Conservation (phyloP, 768 basidiomycete genomes). For the Russula earlei region DNA sequence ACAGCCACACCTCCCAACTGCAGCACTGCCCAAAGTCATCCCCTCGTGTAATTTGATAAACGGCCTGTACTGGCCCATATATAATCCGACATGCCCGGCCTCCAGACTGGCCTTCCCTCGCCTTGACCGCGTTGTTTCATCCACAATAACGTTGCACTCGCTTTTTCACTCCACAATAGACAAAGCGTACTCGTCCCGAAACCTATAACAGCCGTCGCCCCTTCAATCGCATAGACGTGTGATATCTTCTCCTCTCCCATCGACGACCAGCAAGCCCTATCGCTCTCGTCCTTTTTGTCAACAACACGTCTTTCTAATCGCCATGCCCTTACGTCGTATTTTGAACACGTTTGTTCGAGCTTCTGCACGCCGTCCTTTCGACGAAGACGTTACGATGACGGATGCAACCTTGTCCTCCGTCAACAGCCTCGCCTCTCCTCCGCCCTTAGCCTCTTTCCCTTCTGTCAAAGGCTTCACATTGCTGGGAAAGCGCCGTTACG, state of each 20-base stretch:
- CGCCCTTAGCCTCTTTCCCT: background rate
- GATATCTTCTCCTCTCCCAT: background rate
- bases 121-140: too few relatives aligned
- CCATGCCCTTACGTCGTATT: slow-evolving; percentile 6
- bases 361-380: background rate
- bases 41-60: too few relatives aligned
- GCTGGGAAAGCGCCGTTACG: slow-evolving; percentile 5
- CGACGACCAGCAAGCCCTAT: background rate
- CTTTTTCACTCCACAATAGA: background rate
- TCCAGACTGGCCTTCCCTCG: background rate
- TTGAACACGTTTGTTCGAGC: background rate
- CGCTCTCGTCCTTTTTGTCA: background rate
- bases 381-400: slow-evolving; percentile 3
- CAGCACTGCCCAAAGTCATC: too few relatives aligned
- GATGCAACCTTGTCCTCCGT: background rate
- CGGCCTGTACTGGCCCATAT: background rate
- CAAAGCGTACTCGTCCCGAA: background rate
- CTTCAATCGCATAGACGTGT: background rate
- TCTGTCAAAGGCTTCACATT: background rate
- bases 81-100: background rate
- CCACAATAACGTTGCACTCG: background rate
- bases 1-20: too few relatives aligned
- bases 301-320: background rate
- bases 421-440: background rate
- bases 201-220: slow-evolving; percentile 3